Evolutionary conservation across 768 basidiomycete genomes (phyloP).

Genomic region (Boletus coccyginus): DNA sequence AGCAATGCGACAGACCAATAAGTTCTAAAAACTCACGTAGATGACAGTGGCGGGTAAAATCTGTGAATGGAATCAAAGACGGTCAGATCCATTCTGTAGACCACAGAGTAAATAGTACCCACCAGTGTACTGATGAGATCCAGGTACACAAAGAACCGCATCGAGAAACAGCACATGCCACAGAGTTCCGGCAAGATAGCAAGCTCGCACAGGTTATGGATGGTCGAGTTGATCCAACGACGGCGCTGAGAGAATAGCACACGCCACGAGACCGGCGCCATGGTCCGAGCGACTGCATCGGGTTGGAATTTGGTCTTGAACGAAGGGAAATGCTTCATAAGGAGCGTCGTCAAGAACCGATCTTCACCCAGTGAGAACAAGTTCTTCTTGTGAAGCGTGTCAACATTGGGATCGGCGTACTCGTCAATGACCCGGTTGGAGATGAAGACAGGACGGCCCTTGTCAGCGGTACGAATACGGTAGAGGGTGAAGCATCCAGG

Average conservation of each 20-base stretch:
- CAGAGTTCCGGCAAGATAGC: conserved; percentile 61
- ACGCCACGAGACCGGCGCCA: conserved; percentile 60
- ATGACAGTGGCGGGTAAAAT: conserved; percentile 60
- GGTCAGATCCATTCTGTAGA: conserved; percentile 7
- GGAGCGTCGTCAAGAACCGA: conserved; percentile 65
- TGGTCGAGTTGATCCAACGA: conserved; percentile 73
- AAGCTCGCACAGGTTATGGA: conserved; percentile 67
- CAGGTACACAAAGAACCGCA: conserved; percentile 68
- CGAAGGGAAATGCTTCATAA: conserved; percentile 68
- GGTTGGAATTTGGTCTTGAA: conserved; percentile 70
- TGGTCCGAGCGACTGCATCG: conserved; percentile 60
- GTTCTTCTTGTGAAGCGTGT: conserved; percentile 73
- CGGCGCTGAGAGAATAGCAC: conserved; percentile 65
- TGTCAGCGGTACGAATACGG: conserved; percentile 68
- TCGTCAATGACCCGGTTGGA: conserved; percentile 70
- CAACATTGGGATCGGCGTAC: conserved; percentile 62
- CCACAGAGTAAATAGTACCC: conserved; percentile 1
- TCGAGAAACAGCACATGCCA: conserved; percentile 73
- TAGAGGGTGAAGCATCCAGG: conserved; percentile 74
- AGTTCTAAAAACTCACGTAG: conserved; percentile 43
- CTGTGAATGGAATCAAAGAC: conserved; percentile 21
- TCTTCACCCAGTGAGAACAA: conserved; percentile 68
- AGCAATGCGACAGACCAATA: conserved; percentile 4
- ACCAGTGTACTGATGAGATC: conserved; percentile 65
- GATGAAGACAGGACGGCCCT: conserved; percentile 68